Conservation (phyloP, 2,329 filamentous ascomycete genomes). For the Ampelomyces quisqualis region DNA sequence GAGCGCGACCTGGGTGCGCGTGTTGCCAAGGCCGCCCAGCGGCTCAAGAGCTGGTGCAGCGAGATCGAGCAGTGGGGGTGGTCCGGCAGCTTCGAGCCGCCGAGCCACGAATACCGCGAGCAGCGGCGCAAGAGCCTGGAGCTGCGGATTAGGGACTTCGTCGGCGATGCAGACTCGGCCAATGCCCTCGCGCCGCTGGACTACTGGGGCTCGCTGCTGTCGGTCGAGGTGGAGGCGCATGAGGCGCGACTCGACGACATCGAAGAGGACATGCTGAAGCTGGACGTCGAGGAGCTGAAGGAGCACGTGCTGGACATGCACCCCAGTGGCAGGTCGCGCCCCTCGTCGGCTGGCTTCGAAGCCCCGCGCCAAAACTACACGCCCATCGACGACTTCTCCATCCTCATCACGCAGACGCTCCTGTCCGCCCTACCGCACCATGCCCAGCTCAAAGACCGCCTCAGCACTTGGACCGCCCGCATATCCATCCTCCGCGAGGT, state of each 20-base stretch:
- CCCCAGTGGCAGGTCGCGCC: constrained; percentile 52
- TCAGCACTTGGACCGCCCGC: constrained; percentile 76
- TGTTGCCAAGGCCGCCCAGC: constrained; percentile 69
- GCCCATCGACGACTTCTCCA: constrained; percentile 84
- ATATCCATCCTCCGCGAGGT: constrained; percentile 73
- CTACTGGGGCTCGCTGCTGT: constrained; percentile 72
- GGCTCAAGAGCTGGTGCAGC: constrained; percentile 71
- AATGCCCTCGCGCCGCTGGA: constrained; percentile 34
- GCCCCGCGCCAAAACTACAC: constrained; percentile 54
- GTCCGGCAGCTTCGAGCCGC: constrained; percentile 53
- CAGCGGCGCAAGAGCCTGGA: constrained; percentile 35
- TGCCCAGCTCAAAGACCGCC: constrained; percentile 68
- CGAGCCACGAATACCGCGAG: constrained; percentile 32
- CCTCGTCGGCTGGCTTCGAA: constrained; percentile 45
- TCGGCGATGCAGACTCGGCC: constrained; percentile 25
- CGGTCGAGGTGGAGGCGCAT: constrained; percentile 64
- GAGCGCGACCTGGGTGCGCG: constrained; percentile 72
- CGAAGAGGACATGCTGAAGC: constrained; percentile 63
- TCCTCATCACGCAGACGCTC: constrained; percentile 86
- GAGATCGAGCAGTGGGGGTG: constrained; percentile 67
- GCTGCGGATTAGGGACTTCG: constrained; percentile 34
- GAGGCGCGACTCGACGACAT: constrained; percentile 76
- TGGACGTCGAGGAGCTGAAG: constrained; percentile 86
- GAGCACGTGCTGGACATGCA: constrained; percentile 81
- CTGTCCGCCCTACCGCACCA: constrained; percentile 84